Conservation (phyloP, 805 yeast species). For the Metschnikowia colocasiae region DNA sequence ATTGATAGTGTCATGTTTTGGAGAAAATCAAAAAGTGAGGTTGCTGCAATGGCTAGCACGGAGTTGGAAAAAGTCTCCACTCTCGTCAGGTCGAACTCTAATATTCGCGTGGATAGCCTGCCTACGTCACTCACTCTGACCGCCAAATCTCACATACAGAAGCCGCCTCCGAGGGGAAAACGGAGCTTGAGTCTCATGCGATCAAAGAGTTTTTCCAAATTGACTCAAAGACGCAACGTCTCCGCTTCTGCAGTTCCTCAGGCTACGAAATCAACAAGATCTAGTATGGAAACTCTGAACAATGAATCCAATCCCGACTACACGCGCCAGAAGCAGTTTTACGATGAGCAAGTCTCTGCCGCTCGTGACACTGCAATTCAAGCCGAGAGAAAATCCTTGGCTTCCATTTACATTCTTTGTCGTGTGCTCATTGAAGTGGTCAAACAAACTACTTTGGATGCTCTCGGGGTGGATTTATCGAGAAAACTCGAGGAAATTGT, state of each 20-base stretch:
- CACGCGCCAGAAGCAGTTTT: conserved; percentile 22
- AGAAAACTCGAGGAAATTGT: conserved; percentile 89
- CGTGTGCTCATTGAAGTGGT: conserved; percentile 91
- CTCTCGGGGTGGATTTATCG: conserved; percentile 72
- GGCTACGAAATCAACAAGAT: conserved; percentile 1
- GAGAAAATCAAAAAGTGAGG: conserved; percentile 91
- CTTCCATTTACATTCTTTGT: conserved; percentile 83
- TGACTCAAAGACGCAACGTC: conserved; percentile 47
- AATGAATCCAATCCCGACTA: conserved; percentile 11
- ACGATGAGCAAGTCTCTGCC: conserved; percentile 30
- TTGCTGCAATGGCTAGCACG: conserved; percentile 49
- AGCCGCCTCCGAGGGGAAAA: conserved; percentile 24
- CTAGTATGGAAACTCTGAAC: conserved; percentile 3
- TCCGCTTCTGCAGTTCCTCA: conserved; percentile 35
- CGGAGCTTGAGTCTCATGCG: conserved; percentile 40
- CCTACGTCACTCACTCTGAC: conserved; percentile 1
- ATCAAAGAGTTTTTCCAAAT: conserved; percentile 35
- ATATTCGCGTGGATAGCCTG: neutral
- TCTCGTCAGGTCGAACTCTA: conserved; percentile 24
- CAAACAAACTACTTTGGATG: conserved; percentile 73
- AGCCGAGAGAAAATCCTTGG: conserved; percentile 82
- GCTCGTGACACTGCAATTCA: conserved; percentile 70
- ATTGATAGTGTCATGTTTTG: conserved; percentile 98
- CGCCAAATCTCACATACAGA: conserved; percentile 5
- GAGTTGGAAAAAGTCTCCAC: conserved; percentile 35